A percentile compares a stretch with the other conserved stretches of the same genome.
Conservation (phyloP, 2,329 filamentous ascomycete genomes). For the Ophiostoma piceae region DNA sequence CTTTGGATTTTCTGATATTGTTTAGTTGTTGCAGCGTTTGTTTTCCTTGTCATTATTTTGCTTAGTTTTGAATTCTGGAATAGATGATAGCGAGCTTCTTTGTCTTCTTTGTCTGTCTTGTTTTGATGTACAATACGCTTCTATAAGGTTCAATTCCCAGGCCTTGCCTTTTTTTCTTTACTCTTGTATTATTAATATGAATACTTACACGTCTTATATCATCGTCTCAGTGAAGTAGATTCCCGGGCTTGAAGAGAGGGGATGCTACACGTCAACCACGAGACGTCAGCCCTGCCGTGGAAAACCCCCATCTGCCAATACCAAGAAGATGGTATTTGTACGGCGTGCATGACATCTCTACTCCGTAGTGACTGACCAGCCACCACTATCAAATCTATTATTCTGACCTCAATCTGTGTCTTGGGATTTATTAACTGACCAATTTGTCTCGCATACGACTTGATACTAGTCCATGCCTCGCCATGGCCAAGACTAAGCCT, state of each 20-base stretch:
- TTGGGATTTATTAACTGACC: no score
- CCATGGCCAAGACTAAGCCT: not conserved
- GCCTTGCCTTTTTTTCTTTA: not conserved
- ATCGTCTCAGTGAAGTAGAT: no score
- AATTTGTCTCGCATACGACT: not conserved
- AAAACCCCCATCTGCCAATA: no score
- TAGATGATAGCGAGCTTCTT: conserved; percentile 3
- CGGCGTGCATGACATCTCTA: no score
- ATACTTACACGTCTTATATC: not conserved
- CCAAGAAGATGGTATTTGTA: no score
- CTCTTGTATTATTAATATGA: not conserved
- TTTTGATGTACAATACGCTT: not conserved
- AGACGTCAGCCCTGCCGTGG: no score
- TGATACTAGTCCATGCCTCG: not conserved
- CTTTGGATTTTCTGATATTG: not conserved
- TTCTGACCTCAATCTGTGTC: not conserved
- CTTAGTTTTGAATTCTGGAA: not conserved
- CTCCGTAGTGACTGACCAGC: not conserved
- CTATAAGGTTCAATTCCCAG: not conserved
- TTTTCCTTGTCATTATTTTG: conserved; percentile 6
- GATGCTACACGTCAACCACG: no score
- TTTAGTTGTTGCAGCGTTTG: not conserved
- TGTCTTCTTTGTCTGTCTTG: not conserved
- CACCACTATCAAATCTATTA: not conserved
- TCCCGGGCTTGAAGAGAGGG: no score